Conservation (phyloP, 441 rosid genomes). For the Euphorbia celastroides region DNA sequence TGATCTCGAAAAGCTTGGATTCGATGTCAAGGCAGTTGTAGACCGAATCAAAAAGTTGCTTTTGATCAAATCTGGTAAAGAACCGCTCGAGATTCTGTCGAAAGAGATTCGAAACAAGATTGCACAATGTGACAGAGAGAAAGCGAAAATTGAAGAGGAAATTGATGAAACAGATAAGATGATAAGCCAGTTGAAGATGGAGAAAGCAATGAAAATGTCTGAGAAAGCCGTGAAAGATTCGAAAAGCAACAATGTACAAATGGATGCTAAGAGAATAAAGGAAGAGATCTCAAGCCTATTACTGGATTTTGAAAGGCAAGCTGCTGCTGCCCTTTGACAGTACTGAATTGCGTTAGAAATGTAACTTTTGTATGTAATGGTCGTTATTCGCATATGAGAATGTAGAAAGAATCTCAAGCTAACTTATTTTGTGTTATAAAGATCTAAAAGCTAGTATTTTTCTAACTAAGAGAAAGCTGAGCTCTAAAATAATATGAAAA, state of each 20-base stretch:
- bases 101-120: not conserved
- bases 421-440: too few species aligned
- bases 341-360: not conserved
- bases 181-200: not conserved
- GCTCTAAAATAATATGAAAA: too few species aligned
- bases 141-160: not conserved
- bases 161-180: not conserved
- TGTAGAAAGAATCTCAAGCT: too few species aligned
- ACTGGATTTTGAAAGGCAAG: conserved; percentile 7
- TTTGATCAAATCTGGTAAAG: not conserved
- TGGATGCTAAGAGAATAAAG: not conserved
- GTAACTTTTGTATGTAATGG: too few species aligned
- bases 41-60: conserved; percentile 1
- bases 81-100: not conserved
- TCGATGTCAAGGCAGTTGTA: conserved; percentile 1
- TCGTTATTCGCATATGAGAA: too few species aligned
- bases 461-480: too few species aligned
- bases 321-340: conserved; percentile 4
- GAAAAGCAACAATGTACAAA: not conserved
- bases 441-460: too few species aligned
- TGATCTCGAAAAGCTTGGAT: not conserved
- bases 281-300: not conserved
- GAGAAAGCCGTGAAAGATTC: conserved; percentile 3
- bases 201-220: not conserved
- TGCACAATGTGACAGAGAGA: not conserved